Base-by-base conservation (phyloP, 108 stramenopile genomes). In the Aurantiochytrium sp. region DNA sequence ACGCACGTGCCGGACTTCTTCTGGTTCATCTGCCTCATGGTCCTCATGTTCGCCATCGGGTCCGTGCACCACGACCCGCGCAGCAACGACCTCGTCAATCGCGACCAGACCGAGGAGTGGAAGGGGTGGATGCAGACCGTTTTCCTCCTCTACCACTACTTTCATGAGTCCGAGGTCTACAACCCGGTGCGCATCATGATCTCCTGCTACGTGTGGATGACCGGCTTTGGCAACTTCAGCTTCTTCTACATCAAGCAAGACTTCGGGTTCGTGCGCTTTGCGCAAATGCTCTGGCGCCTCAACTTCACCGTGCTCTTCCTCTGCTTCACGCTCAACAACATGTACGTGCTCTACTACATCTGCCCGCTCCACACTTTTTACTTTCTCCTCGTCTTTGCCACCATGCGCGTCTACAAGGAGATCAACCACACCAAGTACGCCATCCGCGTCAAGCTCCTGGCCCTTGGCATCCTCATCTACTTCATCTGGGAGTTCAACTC, bases 61-160 rank as follows among this genome's bases (percentile, higher is more conserved):
- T 81, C 73, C 45, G n/a, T 81, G 27, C 39, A 81, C 42, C 73
- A 81, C 45, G 73, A 81, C 45, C 73, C 73, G 2, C 21, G 30
- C 6, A 48, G 73, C 45, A 48, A 81, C 45, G 68, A 87, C 27
- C 45, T 98, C 31, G 91, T 98, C 22, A 97, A 97, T 92, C 94
- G 97, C 69, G 93, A 98, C 89, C 98, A 99, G 90, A 99, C 98
- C 0, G 97, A 98, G 87, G 98, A 99, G 89, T 99, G 98, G 98
- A 99, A 99, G 89, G 97, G 97, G 39, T 97, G 97, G 97, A 99
- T 99, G 98, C 97, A 98, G 92, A 96, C 96, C 88, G 96, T 97
- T 89, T 98, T 99, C 89, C 89, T 99, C 52, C 91, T 98, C 17
- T 99, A 98, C 92, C 97, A 99, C 86, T 99, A 99, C 92, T 97